A percentile compares a stretch with the other conserved stretches of the same genome.
phyloP scores from a whole-genome alignment of 1,139 yeast genomes.

The Geotrichum cucujoidarum region DNA sequence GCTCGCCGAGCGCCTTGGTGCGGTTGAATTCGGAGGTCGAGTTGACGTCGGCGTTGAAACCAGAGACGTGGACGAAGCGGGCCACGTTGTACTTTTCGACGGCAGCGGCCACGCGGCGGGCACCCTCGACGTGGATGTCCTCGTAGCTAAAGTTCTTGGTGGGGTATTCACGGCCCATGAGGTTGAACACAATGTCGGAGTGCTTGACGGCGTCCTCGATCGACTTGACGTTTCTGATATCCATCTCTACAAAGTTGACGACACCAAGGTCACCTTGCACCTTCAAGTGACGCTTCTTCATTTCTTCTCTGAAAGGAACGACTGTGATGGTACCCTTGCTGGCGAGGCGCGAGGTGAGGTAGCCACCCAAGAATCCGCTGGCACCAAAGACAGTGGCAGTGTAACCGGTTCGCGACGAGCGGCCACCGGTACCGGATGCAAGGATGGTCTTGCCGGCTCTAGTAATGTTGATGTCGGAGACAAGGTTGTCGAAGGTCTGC shows the following conservation, averaged over 20 bases:
- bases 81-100: conserved; percentile 69
- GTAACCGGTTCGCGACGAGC: conserved; percentile 83
- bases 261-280: conserved; percentile 86
- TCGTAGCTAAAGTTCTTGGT: conserved; percentile 81
- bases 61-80: conserved; percentile 71
- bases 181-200: conserved; percentile 77
- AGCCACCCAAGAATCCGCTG: conserved; percentile 72
- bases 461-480: conserved; percentile 68
- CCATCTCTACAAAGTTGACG: conserved; percentile 78
- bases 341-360: conserved; percentile 66
- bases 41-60: conserved; percentile 68
- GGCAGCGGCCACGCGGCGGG: conserved; percentile 73
- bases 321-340: conserved; percentile 75
- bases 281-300: conserved; percentile 73
- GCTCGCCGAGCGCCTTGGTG: conserved; percentile 77
- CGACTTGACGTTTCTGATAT: conserved; percentile 69
- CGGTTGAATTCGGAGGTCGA: conserved; percentile 69
- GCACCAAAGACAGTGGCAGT: conserved; percentile 89
- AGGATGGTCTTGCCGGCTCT: conserved; percentile 68
- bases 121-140: conserved; percentile 74
- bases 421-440: conserved; percentile 70
- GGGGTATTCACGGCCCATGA: conserved; percentile 71
- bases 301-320: conserved; percentile 75
- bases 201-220: conserved; percentile 75
- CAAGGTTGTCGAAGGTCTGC: conserved; percentile 39